Evolutionary conservation across 1,284 basidiomycete genomes (phyloP).

Genomic region (Heterobasidion irregulare): DNA sequence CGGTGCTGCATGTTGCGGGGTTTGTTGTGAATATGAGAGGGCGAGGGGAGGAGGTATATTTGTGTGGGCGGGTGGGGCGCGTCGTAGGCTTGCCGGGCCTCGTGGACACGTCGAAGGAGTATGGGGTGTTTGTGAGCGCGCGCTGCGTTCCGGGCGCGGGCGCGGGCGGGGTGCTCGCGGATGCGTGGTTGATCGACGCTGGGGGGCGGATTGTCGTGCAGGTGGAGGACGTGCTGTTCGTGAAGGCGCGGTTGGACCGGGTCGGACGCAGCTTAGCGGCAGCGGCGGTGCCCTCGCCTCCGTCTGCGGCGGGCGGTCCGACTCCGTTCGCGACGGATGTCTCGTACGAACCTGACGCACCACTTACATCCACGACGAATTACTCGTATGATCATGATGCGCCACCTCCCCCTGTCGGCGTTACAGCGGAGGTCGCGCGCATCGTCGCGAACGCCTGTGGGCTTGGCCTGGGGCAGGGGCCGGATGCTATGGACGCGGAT

Average conservation of each 20-base stretch:
- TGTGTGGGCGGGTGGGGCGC: constrained; percentile 48
- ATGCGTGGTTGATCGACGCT: constrained; percentile 35
- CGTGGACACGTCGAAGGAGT: constrained; percentile 32
- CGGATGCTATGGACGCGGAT: constrained; percentile 19
- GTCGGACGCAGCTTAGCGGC: constrained; percentile 36
- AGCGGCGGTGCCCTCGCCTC: constrained; percentile 13
- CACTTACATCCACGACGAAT: too few species aligned
- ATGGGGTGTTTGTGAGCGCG: constrained; percentile 42
- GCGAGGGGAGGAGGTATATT: constrained; percentile 42
- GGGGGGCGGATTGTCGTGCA: constrained; percentile 37
- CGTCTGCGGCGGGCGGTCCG: background rate
- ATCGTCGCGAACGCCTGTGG: constrained; percentile 38
- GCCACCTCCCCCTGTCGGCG: constrained; percentile 3
- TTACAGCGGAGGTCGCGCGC: constrained; percentile 16
- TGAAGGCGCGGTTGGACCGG: constrained; percentile 37
- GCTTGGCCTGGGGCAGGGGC: constrained; percentile 23
- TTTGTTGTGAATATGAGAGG: constrained; percentile 57
- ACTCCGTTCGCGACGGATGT: background rate
- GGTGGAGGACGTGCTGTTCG: constrained; percentile 49
- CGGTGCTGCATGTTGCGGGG: constrained; percentile 58
- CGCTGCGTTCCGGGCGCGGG: constrained; percentile 28
- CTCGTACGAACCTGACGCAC: too few species aligned
- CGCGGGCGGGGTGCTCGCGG: constrained; percentile 33
- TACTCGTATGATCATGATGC: background rate
- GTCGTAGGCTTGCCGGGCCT: constrained; percentile 35